Conservation (phyloP, 73 alveolate genomes). For the Tetrahymena thermophila region DNA sequence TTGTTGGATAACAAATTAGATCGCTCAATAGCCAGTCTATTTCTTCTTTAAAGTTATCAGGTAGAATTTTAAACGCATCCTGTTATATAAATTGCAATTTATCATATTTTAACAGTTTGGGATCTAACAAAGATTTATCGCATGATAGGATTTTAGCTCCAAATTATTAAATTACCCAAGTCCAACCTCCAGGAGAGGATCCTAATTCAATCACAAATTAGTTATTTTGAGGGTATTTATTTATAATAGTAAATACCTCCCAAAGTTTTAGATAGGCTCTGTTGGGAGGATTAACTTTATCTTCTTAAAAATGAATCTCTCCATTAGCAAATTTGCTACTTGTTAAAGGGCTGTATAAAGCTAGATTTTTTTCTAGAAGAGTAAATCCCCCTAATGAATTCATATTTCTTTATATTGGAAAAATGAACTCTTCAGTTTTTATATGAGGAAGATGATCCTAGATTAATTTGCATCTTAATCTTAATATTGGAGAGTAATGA, state of each 20-base stretch:
- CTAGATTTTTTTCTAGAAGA: not conserved
- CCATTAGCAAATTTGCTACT: not conserved
- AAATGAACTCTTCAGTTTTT: not conserved
- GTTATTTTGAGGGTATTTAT: not conserved
- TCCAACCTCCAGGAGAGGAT: not conserved
- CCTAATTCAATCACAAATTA: not conserved
- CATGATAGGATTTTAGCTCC: not conserved
- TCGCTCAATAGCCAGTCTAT: not conserved
- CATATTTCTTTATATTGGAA: not conserved
- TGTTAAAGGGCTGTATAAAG: not conserved
- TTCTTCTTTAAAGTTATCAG: not conserved
- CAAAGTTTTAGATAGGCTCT: not conserved
- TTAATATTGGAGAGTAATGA: not conserved
- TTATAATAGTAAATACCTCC: not conserved
- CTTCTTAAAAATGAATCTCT: not conserved
- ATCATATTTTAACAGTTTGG: not conserved
- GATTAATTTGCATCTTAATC: not conserved
- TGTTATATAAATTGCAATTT: not conserved
- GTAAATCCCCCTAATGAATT: not conserved
- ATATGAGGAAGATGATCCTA: not conserved
- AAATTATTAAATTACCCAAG: not conserved
- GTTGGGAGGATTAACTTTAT: not conserved
- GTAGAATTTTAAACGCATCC: not conserved
- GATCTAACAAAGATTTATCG: not conserved
- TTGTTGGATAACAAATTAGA: not conserved